These are phyloP conservation scores for Pisolithus orientalis DNA, from an alignment of 768 basidiomycete genomes.

Conservation along the genomic window DNA sequence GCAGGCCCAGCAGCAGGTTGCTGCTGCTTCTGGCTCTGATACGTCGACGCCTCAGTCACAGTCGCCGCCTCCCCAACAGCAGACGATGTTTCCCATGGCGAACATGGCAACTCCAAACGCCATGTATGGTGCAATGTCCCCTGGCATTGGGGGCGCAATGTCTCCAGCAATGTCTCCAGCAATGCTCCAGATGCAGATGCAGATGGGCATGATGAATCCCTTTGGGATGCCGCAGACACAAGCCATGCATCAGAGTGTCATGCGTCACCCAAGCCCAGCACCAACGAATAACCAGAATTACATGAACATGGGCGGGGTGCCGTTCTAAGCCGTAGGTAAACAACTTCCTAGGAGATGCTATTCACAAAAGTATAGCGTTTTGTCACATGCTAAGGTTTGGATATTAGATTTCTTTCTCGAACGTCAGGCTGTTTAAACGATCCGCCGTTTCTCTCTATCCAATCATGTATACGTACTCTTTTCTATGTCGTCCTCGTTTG, in stretches of 20 bases:
- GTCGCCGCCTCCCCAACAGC: slow-evolving; percentile 35
- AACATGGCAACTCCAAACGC: slow-evolving; percentile 43
- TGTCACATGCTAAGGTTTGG: slow-evolving; percentile 8
- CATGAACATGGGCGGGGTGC: slow-evolving; percentile 36
- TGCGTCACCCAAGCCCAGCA: slow-evolving; percentile 73
- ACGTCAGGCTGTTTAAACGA: slow-evolving; percentile 1
- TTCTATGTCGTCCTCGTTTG: slow-evolving; percentile 11
- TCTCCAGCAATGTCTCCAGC: slow-evolving; percentile 27
- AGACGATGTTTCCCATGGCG: slow-evolving; percentile 39
- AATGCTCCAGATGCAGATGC: slow-evolving; percentile 43
- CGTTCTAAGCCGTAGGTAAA: slow-evolving; percentile 19
- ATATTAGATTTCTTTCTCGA: slow-evolving; percentile 22
- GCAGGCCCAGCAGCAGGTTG: slow-evolving; percentile 26
- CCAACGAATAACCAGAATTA: slow-evolving; percentile 42
- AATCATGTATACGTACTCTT: slow-evolving; percentile 13
- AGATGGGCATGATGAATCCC: slow-evolving; percentile 41
- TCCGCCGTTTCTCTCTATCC: background rate
- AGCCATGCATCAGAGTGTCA: slow-evolving; percentile 81
- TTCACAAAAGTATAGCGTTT: background rate
- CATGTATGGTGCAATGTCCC: slow-evolving; percentile 26
- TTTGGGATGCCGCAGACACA: slow-evolving; percentile 54
- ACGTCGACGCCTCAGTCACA: slow-evolving; percentile 31
- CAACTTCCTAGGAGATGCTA: background rate
- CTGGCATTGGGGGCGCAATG: slow-evolving; percentile 24
- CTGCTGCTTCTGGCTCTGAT: slow-evolving; percentile 22